Conservation (phyloP, 2,329 filamentous ascomycete species). For the Fusarium musae region DNA sequence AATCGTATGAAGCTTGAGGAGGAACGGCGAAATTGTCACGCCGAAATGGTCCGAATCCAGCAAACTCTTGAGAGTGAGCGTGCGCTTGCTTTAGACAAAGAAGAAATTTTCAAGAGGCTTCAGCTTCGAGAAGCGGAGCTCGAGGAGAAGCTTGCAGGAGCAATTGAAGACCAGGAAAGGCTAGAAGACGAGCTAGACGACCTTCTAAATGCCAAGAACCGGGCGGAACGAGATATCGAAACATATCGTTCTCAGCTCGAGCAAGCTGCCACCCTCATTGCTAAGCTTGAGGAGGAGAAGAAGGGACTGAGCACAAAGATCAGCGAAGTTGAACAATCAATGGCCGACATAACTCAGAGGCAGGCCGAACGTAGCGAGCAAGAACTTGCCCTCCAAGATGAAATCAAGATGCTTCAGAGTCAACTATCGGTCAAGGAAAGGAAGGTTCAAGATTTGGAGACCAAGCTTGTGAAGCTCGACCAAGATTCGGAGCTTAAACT, state of each 20-base stretch:
- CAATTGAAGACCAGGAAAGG: conserved; percentile 92
- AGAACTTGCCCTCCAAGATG: conserved; percentile 80
- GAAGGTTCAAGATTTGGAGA: conserved; percentile 88
- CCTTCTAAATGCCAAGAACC: conserved; percentile 88
- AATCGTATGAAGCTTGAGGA: conserved; percentile 88
- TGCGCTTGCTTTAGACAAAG: conserved; percentile 95
- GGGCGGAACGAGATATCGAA: conserved; percentile 85
- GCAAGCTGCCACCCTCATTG: conserved; percentile 89
- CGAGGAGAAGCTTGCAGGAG: conserved; percentile 90
- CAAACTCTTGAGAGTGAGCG: conserved; percentile 96
- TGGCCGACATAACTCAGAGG: conserved; percentile 75
- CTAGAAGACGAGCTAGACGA: conserved; percentile 94
- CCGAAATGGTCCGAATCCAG: conserved; percentile 89
- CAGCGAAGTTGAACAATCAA: conserved; percentile 73
- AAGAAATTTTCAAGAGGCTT: conserved; percentile 98
- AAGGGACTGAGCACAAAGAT: conserved; percentile 75
- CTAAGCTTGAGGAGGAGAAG: conserved; percentile 88
- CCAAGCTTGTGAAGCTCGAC: conserved; percentile 83
- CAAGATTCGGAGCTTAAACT: conserved; percentile 91
- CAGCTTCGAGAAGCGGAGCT: conserved; percentile 92
- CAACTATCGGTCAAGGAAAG: conserved; percentile 89
- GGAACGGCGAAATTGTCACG: conserved; percentile 85
- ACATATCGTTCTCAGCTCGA: conserved; percentile 84
- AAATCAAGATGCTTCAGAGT: conserved; percentile 91
- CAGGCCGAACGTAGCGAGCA: conserved; percentile 80